These are phyloP conservation scores for Solanum habrochaites DNA, from an alignment of 257 asterid genomes.

Conservation along the genomic window DNA sequence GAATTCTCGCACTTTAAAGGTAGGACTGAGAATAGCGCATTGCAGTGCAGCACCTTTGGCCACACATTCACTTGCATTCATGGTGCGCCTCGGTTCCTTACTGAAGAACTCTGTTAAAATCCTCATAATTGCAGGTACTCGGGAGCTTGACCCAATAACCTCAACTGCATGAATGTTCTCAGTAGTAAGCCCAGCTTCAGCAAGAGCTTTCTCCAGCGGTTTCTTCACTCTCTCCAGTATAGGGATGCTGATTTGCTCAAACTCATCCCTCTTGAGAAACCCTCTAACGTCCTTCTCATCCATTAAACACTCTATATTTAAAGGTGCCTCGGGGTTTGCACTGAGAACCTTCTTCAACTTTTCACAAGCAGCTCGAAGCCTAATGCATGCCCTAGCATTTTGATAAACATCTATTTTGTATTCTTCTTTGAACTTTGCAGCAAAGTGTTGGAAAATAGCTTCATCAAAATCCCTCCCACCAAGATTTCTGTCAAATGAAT, in stretches of 20 bases:
- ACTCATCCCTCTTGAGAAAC: conserved; percentile 81
- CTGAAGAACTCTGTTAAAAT: conserved; percentile 82
- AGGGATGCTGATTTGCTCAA: conserved; percentile 72
- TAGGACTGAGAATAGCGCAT: conserved; percentile 89
- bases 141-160: conserved; percentile 91
- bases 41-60: conserved; percentile 86
- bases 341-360: conserved; percentile 33
- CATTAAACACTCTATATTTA: conserved; percentile 90
- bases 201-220: conserved; percentile 84
- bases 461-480: conserved; percentile 98
- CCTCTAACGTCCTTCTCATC: conserved; percentile 95
- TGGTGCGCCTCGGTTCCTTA: conserved; percentile 89
- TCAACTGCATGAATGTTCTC: conserved; percentile 72
- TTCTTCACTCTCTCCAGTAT: conserved; percentile 85
- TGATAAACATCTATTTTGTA: conserved; percentile 83
- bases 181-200: conserved; percentile 57
- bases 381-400: conserved; percentile 84
- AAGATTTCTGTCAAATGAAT: conserved; percentile 77
- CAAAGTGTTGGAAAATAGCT: conserved; percentile 78
- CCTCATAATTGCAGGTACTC: conserved; percentile 80
- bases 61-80: conserved; percentile 98
- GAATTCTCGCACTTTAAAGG: conserved; percentile 87
- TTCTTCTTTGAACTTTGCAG: conserved; percentile 79
- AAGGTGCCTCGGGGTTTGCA: conserved; percentile 90
- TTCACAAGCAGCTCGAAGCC: conserved; percentile 80